phyloP scores from a whole-genome alignment of 2,329 filamentous ascomycete genomes.

The Cadophora malorum region DNA sequence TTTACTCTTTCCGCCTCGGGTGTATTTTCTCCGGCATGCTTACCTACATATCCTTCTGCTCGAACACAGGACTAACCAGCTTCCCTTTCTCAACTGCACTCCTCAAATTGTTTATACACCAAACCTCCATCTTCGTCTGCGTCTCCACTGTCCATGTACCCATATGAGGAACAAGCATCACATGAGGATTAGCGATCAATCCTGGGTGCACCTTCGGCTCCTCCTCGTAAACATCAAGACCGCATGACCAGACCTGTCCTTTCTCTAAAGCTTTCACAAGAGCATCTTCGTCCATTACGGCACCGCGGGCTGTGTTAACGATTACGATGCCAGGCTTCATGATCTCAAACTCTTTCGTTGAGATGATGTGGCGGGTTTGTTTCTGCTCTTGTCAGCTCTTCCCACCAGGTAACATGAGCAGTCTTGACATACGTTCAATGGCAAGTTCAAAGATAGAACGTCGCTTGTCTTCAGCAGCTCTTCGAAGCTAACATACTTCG shows the following conservation, averaged over 20 bases:
- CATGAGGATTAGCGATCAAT: slow-evolving; percentile 71
- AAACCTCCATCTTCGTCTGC: slow-evolving; percentile 73
- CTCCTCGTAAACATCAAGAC: slow-evolving; percentile 83
- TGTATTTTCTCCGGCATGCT: not conserved
- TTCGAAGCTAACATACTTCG: slow-evolving; percentile 75
- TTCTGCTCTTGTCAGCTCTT: slow-evolving; percentile 45
- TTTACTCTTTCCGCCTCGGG: not conserved
- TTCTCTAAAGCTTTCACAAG: slow-evolving; percentile 74
- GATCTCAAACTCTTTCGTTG: slow-evolving; percentile 69
- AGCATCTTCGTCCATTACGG: slow-evolving; percentile 81
- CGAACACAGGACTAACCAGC: slow-evolving; percentile 73
- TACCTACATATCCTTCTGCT: slow-evolving; percentile 61
- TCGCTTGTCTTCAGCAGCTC: slow-evolving; percentile 73
- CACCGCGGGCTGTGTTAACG: slow-evolving; percentile 83
- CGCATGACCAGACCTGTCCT: slow-evolving; percentile 73
- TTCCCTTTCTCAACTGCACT: slow-evolving; percentile 66
- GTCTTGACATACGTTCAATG: slow-evolving; percentile 71
- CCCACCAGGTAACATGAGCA: not conserved
- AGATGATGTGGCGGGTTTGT: slow-evolving; percentile 78
- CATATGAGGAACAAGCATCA: slow-evolving; percentile 83
- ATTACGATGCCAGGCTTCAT: slow-evolving; percentile 83
- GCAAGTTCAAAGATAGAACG: slow-evolving; percentile 80
- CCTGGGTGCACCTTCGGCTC: slow-evolving; percentile 80
- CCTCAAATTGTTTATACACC: slow-evolving; percentile 74
- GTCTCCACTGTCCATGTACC: slow-evolving; percentile 79